Base-by-base conservation (phyloP, 1,139 yeast species). In the Geotrichum cucujoidarum region DNA sequence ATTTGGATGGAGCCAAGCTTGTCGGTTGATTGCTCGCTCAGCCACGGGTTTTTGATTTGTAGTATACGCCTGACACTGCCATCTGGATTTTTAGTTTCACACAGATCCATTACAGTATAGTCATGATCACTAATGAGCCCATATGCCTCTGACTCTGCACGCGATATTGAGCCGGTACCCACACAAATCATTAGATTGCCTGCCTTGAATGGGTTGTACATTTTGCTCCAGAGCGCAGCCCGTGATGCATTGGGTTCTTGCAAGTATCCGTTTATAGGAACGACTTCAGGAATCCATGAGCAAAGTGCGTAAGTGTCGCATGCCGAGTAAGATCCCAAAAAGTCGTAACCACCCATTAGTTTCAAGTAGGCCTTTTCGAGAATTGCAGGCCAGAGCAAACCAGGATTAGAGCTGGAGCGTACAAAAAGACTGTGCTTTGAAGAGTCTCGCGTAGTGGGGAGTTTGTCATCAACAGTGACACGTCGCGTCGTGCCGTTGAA, bases 281-380 rank as follows among this genome's bases (percentile, higher is more conserved):
- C 56, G 33, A 79, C 77, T 54, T 85, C 89, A 0, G 95, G 95
- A 2, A 83, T 62, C 83, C 87, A 88, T 0, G 90, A 89, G 3
- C 80, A 72, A 6, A 88, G 56, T 43, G 78, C 66, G 57, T 68
- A 85, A 0, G 86, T 76, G 58, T 86, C 96, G n/a, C 75, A 70
- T 1, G 88, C 85, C 61, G 86, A 79, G 61, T 88, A 87, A 0
- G 95, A 87, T 0, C 97, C 97, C 4, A 63, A 61, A 48, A 80
- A 78, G n/a, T 71, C 66, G 58, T 84, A 84, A 2, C 86, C 83
- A 0, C 84, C 83, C 68, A 75, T 69, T 0, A 83, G 64, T 55
- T 78, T 78, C 54, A 88, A 68, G 58, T 79, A 83, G 0, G 95
- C 94, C 59, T 85, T 82, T 63, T 89, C 96, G 1, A 86, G 60